Percentiles rank a stretch among this genome's conserved stretches.
Evolutionary conservation across 306 rosid genomes (phyloP).

Genomic region (Quercus cerris): DNA sequence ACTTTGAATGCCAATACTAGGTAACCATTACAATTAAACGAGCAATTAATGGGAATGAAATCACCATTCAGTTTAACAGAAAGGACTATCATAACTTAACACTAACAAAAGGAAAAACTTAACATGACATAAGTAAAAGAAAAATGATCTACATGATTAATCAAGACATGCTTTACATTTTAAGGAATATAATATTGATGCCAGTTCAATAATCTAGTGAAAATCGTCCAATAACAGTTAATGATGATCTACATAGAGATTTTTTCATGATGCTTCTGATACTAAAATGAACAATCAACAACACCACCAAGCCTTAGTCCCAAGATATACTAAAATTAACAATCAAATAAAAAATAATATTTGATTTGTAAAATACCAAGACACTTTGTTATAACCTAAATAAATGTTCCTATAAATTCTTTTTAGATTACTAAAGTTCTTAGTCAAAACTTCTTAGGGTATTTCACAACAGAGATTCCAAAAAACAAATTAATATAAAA

Average conservation of each 20-base stretch:
- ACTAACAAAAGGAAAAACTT: too few species aligned
- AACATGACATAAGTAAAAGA: background rate
- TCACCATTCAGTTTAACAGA: too few species aligned
- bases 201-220: background rate
- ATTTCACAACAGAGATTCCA: constrained; percentile 3
- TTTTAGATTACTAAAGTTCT: background rate
- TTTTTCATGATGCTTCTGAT: too few species aligned
- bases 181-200: background rate
- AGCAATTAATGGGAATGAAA: background rate
- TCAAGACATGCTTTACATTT: background rate
- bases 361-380: background rate
- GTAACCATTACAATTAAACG: background rate
- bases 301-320: too few species aligned
- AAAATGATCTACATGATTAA: background rate
- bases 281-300: too few species aligned
- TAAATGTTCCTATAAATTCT: background rate
- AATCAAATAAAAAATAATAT: background rate
- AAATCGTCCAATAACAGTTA: background rate
- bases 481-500: background rate
- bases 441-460: background rate
- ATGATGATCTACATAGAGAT: too few species aligned
- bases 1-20: background rate
- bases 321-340: too few species aligned
- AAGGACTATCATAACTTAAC: too few species aligned
- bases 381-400: background rate